Evolutionary conservation across 257 asterid species (phyloP).

Genomic region (Mitragyna speciosa): DNA sequence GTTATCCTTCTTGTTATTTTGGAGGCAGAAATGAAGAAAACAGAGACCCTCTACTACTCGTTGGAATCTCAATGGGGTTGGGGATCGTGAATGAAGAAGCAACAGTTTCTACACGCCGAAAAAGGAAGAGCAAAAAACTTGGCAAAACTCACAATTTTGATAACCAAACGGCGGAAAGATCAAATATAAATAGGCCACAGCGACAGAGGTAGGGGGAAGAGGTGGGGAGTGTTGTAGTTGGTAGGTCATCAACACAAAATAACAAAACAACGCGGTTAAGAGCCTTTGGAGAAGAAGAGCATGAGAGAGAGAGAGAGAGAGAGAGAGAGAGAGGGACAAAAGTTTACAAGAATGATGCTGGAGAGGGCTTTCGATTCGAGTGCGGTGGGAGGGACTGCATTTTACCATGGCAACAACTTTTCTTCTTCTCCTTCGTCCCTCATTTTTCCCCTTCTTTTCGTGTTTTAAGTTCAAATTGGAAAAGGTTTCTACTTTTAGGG

Average conservation of each 20-base stretch:
- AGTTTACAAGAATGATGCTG: neutral
- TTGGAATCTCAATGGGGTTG: constrained; percentile 9
- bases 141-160: neutral
- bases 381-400: constrained; percentile 12
- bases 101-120: neutral
- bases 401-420: neutral
- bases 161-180: neutral
- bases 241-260: constrained; percentile 29
- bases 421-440: neutral
- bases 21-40: neutral
- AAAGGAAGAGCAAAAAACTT: neutral
- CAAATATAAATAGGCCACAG: constrained; percentile 8
- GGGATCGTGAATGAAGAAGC: constrained; percentile 14
- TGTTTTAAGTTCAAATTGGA: constrained; percentile 5
- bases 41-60: neutral
- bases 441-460: neutral
- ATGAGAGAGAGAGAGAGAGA: neutral
- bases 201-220: neutral
- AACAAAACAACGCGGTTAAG: neutral
- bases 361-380: neutral
- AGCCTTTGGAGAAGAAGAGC: neutral
- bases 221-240: neutral
- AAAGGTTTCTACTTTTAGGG: neutral
- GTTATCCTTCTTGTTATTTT: neutral
- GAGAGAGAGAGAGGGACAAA: neutral